Evolutionary conservation across 2,329 filamentous ascomycete genomes (phyloP), one percentile per base, ranked within the genome.

Genomic region (Elsinoe perseae): DNA sequence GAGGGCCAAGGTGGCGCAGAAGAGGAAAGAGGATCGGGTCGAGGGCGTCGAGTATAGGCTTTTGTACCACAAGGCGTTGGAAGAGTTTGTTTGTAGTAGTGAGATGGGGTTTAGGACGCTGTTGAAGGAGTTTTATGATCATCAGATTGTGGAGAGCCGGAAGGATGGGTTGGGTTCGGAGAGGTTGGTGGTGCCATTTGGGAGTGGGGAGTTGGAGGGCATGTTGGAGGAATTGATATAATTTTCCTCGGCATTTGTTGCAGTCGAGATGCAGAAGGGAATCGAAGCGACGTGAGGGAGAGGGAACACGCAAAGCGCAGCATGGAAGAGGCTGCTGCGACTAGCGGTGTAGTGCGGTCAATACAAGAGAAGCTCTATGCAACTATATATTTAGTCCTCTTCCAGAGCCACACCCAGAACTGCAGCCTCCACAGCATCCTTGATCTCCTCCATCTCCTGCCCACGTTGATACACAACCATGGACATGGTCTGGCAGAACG

Each of bases 111-210:
- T 97, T 74, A 80, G 93, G 59, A 95, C 91, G 23, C 70, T 98
- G 67, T 72, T 98, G 60, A 97, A 97, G 73, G 93, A 98, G 80
- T 93, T 98, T 70, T 89, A 96, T 68, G 93, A 98, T 66, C 93
- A 98, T 74, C 89, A 96, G 67, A 97, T 98, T 83, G 87, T 98
- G 61, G 89, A 89, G 56, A 95, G 87, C 60, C 82, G 84, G 60
- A 92, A 92, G 67, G 92, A 98, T 69, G 80, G 81, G 0, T 76
- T 91, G 57, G 93, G 93, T 2, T 91, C 86, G 2, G 93, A 97
- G 68, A 75, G 93, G 54, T 71, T 98, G 46, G 86, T 87, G 62
- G 82, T 95, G 12, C 93, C 93, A 0, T 89, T 97, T 66, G 79
- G 85, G 42, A 86, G 85, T 63, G 90, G 95, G 61, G 93, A 98